Percentiles rank a stretch among this genome's conserved stretches.
Conservation (phyloP, 2,329 filamentous ascomycete species). For the Ceratocystis huliohia region DNA sequence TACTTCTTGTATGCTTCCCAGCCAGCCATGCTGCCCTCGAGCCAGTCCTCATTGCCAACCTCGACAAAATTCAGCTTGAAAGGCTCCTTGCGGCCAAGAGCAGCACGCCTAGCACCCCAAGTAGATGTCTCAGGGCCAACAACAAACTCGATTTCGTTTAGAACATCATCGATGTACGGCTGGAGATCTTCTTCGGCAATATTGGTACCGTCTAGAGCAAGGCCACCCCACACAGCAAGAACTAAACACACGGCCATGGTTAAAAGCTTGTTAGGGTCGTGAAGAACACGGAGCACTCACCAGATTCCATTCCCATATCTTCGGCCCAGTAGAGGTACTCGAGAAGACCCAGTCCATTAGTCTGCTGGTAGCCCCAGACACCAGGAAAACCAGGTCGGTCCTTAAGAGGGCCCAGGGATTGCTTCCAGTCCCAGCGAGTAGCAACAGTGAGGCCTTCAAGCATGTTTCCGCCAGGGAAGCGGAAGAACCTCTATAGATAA, state of each 20-base stretch:
- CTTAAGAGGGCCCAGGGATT: slow-evolving; percentile 41
- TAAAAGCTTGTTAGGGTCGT: background rate
- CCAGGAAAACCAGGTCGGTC: slow-evolving; percentile 43
- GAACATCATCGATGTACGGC: slow-evolving; percentile 44
- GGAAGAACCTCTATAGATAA: slow-evolving; percentile 37
- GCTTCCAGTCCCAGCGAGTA: slow-evolving; percentile 40
- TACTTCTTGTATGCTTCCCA: slow-evolving; percentile 40
- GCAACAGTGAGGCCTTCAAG: slow-evolving; percentile 36
- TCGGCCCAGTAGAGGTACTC: slow-evolving; percentile 51
- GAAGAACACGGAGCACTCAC: slow-evolving; percentile 25
- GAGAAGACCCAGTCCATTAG: slow-evolving; percentile 47
- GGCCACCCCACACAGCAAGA: slow-evolving; percentile 45
- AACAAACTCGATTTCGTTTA: slow-evolving; percentile 53
- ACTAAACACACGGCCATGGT: slow-evolving; percentile 27
- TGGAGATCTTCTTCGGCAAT: slow-evolving; percentile 40
- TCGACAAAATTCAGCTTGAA: slow-evolving; percentile 51
- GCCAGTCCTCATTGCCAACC: slow-evolving; percentile 56
- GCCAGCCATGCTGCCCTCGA: slow-evolving; percentile 37
- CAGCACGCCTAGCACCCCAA: slow-evolving; percentile 45
- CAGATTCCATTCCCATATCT: slow-evolving; percentile 45
- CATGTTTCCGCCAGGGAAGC: slow-evolving; percentile 55
- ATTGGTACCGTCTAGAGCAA: slow-evolving; percentile 41
- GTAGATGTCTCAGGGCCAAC: slow-evolving; percentile 39
- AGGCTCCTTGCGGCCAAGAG: slow-evolving; percentile 48
- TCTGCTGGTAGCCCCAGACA: slow-evolving; percentile 49